These are phyloP conservation scores for Trichophyton simii DNA, from an alignment of 2,329 filamentous ascomycete species.

Conservation along the genomic window DNA sequence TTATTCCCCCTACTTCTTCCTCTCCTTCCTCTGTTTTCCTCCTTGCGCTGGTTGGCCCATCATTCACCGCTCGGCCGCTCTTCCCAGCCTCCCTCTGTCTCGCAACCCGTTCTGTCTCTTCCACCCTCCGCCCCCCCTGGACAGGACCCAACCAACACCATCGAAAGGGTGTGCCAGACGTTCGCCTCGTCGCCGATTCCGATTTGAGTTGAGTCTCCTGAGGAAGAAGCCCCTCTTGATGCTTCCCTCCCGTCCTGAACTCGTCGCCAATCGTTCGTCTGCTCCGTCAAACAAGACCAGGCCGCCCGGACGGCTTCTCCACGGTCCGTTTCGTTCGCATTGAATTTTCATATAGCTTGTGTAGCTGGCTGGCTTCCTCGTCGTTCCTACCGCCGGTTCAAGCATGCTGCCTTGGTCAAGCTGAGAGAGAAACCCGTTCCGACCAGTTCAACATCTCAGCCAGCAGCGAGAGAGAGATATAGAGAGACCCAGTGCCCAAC, in stretches of 20 bases:
- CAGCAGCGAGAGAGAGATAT: neutral
- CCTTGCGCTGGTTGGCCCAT: conserved; percentile 1
- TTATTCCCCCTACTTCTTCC: neutral
- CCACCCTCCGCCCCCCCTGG: neutral
- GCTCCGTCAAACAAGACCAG: conserved; percentile 5
- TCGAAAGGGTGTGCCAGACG: neutral
- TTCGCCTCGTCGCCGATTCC: neutral
- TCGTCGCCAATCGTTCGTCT: conserved; percentile 2
- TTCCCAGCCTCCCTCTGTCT: conserved; percentile 1
- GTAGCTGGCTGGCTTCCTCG: neutral
- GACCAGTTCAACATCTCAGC: neutral
- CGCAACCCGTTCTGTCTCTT: neutral
- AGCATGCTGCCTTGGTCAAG: conserved; percentile 11
- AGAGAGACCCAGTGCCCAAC: neutral
- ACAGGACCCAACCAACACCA: neutral
- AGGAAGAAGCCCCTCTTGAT: neutral
- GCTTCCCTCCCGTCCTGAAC: neutral
- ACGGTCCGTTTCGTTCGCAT: neutral
- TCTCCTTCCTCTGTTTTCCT: neutral
- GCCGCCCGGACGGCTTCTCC: conserved; percentile 10
- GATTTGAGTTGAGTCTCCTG: neutral
- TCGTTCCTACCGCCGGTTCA: conserved; percentile 8
- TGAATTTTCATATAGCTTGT: neutral
- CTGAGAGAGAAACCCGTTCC: neutral
- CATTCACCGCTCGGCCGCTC: conserved; percentile 3